Percentiles rank a stretch among this genome's conserved stretches.
Conservation (phyloP, 73 alveolate species). For the Paramecium tetraurelia region DNA sequence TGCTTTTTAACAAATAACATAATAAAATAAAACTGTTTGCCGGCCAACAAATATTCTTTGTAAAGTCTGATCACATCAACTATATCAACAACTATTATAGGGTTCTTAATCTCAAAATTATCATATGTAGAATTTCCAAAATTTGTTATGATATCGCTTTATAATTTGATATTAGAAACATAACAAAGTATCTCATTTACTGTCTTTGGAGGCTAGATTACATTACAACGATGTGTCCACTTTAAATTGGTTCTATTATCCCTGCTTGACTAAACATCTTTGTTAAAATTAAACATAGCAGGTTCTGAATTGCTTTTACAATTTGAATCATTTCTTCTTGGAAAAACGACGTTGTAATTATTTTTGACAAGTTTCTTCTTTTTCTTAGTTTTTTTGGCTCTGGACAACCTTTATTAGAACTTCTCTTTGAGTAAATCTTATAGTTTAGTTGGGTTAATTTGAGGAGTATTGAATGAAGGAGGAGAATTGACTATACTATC, state of each 20-base stretch:
- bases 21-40: not conserved
- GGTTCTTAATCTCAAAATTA: not conserved
- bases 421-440: not conserved
- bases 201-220: not conserved
- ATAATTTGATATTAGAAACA: not conserved
- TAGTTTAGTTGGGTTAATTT: not conserved
- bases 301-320: not conserved
- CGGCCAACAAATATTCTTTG: not conserved
- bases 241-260: not conserved
- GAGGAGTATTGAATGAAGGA: not conserved
- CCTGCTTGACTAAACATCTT: not conserved
- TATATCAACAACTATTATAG: not conserved
- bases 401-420: not conserved
- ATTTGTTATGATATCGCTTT: not conserved
- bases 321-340: not conserved
- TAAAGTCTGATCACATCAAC: not conserved
- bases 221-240: not conserved
- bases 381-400: not conserved
- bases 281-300: not conserved
- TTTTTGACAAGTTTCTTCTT: not conserved
- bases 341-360: not conserved
- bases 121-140: not conserved
- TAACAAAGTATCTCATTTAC: not conserved
- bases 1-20: not conserved
- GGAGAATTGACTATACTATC: constrained; percentile 7